These are phyloP conservation scores for Prunus salicina DNA, from an alignment of 306 rosid species.

Conservation along the genomic window DNA sequence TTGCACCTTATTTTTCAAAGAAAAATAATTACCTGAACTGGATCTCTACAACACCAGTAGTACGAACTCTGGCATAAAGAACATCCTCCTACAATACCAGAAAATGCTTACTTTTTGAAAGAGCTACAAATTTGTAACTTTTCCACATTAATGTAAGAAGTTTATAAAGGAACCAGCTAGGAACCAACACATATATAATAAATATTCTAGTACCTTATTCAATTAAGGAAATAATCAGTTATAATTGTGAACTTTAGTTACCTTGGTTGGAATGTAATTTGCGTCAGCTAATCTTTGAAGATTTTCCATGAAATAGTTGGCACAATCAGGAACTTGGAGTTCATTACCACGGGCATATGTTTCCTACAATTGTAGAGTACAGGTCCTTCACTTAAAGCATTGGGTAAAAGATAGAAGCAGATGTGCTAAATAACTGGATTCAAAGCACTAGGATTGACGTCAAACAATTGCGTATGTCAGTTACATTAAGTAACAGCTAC, in stretches of 20 bases:
- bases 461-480: conserved; percentile 22
- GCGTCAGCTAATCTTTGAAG: conserved; percentile 74
- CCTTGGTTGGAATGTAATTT: conserved; percentile 94
- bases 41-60: conserved; percentile 98
- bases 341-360: conserved; percentile 86
- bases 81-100: conserved; percentile 80
- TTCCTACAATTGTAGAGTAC: conserved; percentile 55
- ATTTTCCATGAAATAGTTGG: conserved; percentile 91
- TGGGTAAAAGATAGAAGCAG: not conserved
- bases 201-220: not conserved
- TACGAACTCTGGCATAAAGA: conserved; percentile 90
- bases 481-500: conserved; percentile 34
- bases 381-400: not conserved
- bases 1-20: not conserved
- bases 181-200: not conserved
- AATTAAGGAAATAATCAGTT: not conserved
- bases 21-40: conserved; percentile 79
- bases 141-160: not conserved
- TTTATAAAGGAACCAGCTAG: not conserved
- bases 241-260: conserved; percentile 18
- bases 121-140: not conserved
- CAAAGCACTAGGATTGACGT: conserved; percentile 6
- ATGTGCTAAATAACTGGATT: not conserved
- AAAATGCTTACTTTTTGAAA: conserved; percentile 14
- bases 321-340: conserved; percentile 96